Evolutionary conservation across 2,329 filamentous ascomycete genomes (phyloP), one percentile per base, ranked within the genome.

Genomic region (Trichoderma citrinoviride): DNA sequence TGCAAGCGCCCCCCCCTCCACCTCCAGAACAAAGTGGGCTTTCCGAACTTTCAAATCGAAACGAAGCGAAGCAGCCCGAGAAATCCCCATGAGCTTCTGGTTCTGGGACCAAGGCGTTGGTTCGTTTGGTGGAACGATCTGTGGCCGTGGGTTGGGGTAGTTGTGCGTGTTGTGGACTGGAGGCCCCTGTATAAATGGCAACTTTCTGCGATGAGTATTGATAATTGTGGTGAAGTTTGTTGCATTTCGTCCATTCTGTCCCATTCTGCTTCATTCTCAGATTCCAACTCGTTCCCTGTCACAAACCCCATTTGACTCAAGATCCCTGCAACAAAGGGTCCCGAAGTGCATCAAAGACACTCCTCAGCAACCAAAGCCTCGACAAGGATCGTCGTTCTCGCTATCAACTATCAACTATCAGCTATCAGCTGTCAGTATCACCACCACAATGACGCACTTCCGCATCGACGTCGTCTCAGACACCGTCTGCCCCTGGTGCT

Each of bases 381-480:
- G 21, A 54, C 50, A 54, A 27, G 27, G 15, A 7, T 5, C 33
- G 14, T 14, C 33, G 5, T 5, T 14, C 29, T 29, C 29, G 7
- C 29, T 7, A 29, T 29, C 29, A 29, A 7, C 29, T 29, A 29
- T 29, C 29, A 29, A 29, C 3, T 17, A 7, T 23, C 27, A n/a
- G 47, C 5, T 33, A 29, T 29, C 29, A 29, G 21, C 3, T 17
- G 3, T 23, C 27, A n/a, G 47, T 3, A n/a, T 33, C n/a, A 29
- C 23, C 23, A 12, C n/a, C 21, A 23, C 8, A 43, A 93, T 94
- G 91, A 88, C 89, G 33, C 69, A 69, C 37, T 79, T 82, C 68
- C 73, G 72, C 12, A 77, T 84, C 68, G 78, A 79, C 52, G 77
- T 82, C 61, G 81, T 82, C 65, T 77, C 81, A 33, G 82, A 85